Conservation (phyloP, 139 green algal genomes). For the Closterium sp. region DNA sequence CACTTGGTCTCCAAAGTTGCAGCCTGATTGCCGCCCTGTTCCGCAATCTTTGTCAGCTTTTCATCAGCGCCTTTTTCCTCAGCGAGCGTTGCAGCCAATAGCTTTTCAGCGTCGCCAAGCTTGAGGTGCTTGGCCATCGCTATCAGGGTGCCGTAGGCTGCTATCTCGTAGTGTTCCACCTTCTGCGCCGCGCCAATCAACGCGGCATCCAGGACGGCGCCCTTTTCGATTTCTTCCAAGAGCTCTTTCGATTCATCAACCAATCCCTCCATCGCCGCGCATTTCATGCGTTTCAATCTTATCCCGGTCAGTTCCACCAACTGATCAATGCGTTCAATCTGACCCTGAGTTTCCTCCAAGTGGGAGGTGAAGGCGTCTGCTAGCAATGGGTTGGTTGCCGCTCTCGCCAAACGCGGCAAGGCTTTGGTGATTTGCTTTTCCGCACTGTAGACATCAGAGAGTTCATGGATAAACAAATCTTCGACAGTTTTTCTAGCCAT, state of each 20-base stretch:
- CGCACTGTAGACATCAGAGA: neutral
- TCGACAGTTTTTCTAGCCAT: neutral
- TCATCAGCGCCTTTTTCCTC: neutral
- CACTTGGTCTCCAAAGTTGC: too few relatives aligned
- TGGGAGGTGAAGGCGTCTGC: neutral
- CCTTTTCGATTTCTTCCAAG: neutral
- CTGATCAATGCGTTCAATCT: neutral
- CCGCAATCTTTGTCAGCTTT: neutral
- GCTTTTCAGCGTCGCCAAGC: neutral
- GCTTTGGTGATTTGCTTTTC: neutral
- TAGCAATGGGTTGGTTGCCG: neutral
- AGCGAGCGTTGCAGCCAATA: neutral
- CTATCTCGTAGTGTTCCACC: neutral
- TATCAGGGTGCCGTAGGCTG: neutral
- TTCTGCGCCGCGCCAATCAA: neutral
- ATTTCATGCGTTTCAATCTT: neutral
- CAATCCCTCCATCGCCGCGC: neutral
- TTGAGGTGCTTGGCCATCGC: neutral
- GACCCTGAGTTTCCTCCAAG: neutral
- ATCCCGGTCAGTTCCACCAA: neutral
- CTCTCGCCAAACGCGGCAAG: neutral
- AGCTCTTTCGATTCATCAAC: neutral
- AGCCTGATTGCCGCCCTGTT: too few relatives aligned
- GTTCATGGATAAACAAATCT: neutral
- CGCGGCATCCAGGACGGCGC: neutral